These are phyloP conservation scores for Talaromyces islandicus DNA, from an alignment of 2,329 filamentous ascomycete genomes.

Conservation along the genomic window DNA sequence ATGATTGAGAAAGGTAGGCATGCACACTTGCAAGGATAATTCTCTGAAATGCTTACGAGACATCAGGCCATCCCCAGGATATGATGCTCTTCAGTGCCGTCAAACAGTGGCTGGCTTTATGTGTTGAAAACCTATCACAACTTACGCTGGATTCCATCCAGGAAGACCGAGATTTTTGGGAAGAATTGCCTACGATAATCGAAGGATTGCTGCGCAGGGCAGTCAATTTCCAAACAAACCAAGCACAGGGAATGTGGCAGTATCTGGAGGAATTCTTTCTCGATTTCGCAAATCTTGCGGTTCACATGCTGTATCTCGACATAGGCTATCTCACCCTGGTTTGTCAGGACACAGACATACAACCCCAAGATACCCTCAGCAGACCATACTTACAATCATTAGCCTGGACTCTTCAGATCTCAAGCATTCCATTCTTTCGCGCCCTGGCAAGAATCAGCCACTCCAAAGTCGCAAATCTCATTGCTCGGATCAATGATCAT, in stretches of 20 bases:
- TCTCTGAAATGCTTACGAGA: not conserved
- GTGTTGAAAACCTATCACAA: conserved; percentile 26
- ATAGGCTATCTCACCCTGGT: conserved; percentile 24
- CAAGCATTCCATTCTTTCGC: conserved; percentile 32
- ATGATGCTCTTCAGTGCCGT: conserved; percentile 26
- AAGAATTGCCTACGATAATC: conserved; percentile 34
- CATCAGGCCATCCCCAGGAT: conserved; percentile 23
- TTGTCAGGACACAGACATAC: conserved; percentile 22
- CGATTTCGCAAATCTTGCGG: conserved; percentile 32
- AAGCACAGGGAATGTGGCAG: conserved; percentile 21
- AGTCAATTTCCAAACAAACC: conserved; percentile 27
- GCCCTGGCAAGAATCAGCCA: conserved; percentile 25
- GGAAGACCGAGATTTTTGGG: conserved; percentile 42
- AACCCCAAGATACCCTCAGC: conserved; percentile 24
- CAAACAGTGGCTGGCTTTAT: conserved; percentile 39
- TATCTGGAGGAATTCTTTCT: conserved; percentile 38
- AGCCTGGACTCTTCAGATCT: conserved; percentile 28
- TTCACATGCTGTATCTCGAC: conserved; percentile 39
- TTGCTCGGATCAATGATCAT: conserved; percentile 24
- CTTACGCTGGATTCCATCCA: conserved; percentile 29
- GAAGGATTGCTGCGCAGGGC: conserved; percentile 35
- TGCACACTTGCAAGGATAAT: not conserved
- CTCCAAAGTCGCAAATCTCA: conserved; percentile 20
- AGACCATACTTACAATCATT: conserved; percentile 29
- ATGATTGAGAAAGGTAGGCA: conserved; percentile 34